Conservation (phyloP, 495 filamentous ascomycete species). For the Penicillium crystallinum region DNA sequence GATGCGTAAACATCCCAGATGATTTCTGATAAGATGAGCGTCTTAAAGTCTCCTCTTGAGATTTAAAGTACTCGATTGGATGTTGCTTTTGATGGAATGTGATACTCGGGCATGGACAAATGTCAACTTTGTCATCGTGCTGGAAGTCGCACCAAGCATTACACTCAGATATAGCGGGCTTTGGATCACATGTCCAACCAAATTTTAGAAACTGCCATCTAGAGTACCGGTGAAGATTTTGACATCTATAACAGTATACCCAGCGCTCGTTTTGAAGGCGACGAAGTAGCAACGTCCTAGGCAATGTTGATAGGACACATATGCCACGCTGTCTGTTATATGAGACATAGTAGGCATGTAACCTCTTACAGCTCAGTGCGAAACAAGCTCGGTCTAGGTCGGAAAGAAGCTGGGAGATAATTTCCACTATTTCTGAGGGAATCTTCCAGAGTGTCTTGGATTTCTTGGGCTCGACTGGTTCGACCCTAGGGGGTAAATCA, state of each 20-base stretch:
- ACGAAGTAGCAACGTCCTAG: background rate
- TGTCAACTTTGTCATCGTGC: background rate
- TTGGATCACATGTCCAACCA: background rate
- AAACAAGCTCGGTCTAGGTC: background rate
- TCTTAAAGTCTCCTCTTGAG: background rate
- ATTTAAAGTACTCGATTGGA: background rate
- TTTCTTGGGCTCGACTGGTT: background rate
- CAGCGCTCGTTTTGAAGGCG: background rate
- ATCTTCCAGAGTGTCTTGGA: background rate
- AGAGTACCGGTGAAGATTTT: background rate
- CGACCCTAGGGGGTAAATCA: background rate
- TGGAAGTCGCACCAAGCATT: background rate
- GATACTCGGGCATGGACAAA: constrained; percentile 2
- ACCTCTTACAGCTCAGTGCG: background rate
- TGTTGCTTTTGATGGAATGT: constrained; percentile 1
- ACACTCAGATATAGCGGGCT: background rate
- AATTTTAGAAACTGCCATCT: background rate
- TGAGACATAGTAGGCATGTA: background rate
- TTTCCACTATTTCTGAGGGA: background rate
- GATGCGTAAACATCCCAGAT: background rate
- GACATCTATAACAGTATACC: background rate
- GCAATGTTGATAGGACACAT: background rate
- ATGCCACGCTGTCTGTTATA: background rate
- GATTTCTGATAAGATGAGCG: background rate
- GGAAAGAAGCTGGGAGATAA: background rate